These are phyloP conservation scores for Geotrichum australiense DNA, from an alignment of 1,139 yeast genomes.

Conservation along the genomic window DNA sequence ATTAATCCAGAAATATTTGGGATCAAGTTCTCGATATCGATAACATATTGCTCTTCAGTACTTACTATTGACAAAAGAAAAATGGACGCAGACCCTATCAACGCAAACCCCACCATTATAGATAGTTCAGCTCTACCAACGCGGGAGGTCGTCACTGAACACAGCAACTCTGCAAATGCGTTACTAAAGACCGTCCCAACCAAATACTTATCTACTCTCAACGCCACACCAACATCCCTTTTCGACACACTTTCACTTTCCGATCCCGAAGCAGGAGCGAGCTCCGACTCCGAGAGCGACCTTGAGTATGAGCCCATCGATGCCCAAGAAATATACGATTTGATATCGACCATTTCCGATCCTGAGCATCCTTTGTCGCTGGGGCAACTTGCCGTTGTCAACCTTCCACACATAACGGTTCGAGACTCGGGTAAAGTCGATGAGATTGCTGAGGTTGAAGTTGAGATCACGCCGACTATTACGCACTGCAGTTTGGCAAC, in stretches of 20 bases:
- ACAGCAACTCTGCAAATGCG: neutral
- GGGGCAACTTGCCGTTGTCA: slow-evolving; percentile 93
- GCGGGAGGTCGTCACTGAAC: slow-evolving; percentile 35
- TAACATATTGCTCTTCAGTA: too few relatives aligned
- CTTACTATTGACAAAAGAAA: neutral
- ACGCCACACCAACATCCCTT: slow-evolving; percentile 19
- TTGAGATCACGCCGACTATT: slow-evolving; percentile 91
- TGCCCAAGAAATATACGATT: slow-evolving; percentile 63
- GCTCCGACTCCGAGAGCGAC: slow-evolving; percentile 17
- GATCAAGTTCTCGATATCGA: too few relatives aligned
- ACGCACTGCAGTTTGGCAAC: slow-evolving; percentile 97
- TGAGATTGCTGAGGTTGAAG: slow-evolving; percentile 66
- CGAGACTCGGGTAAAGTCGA: slow-evolving; percentile 45
- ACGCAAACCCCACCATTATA: slow-evolving; percentile 84
- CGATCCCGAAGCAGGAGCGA: slow-evolving; percentile 15
- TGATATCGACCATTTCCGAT: slow-evolving; percentile 84
- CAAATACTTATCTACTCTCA: slow-evolving; percentile 5
- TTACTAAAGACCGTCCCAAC: slow-evolving; percentile 7
- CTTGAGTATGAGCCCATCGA: slow-evolving; percentile 61
- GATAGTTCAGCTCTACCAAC: slow-evolving; percentile 75
- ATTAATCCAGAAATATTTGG: too few relatives aligned
- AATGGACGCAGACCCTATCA: slow-evolving; percentile 57
- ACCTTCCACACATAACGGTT: slow-evolving; percentile 70
- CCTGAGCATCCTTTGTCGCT: slow-evolving; percentile 96
- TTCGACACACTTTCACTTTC: slow-evolving; percentile 18